phyloP scores from a whole-genome alignment of 2,329 filamentous ascomycete genomes.

The Calycina herbarum region DNA sequence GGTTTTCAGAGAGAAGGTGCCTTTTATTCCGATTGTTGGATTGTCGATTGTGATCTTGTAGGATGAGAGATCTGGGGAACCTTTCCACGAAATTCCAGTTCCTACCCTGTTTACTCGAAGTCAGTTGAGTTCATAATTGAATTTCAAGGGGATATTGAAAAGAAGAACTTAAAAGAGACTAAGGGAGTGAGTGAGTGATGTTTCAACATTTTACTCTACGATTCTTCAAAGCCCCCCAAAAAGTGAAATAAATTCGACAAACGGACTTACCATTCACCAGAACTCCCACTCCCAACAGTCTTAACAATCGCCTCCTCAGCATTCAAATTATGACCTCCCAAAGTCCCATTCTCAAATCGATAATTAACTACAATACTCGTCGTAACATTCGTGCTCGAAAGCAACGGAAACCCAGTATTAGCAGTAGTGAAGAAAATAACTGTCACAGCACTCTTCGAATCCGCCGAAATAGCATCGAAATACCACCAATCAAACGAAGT shows the following conservation, averaged over 20 bases:
- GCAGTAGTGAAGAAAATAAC: slow-evolving; percentile 39
- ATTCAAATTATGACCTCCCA: slow-evolving; percentile 4
- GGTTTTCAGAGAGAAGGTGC: slow-evolving; percentile 19
- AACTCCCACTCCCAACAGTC: slow-evolving; percentile 18
- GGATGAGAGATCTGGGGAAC: slow-evolving; percentile 17
- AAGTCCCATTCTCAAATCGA: slow-evolving; percentile 22
- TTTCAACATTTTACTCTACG: no score
- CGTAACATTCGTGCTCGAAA: slow-evolving; percentile 3
- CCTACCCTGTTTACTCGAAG: slow-evolving; percentile 1
- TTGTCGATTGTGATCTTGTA: slow-evolving; percentile 20
- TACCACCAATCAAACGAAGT: slow-evolving; percentile 41
- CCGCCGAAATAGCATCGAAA: slow-evolving; percentile 40
- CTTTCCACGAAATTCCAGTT: slow-evolving; percentile 20
- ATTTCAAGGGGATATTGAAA: background rate
- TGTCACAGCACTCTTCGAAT: slow-evolving; percentile 33
- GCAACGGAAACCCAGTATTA: slow-evolving; percentile 41
- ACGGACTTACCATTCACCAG: slow-evolving; percentile 10
- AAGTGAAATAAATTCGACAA: background rate
- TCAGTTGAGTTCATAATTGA: background rate
- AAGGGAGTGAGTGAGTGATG: no score
- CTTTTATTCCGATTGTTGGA: slow-evolving; percentile 19
- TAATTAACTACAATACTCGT: slow-evolving; percentile 17
- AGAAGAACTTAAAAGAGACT: no score
- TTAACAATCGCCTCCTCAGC: slow-evolving; percentile 20
- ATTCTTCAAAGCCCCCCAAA: background rate